Percentiles rank a stretch among this genome's conserved stretches.
Conservation (phyloP, 257 asterid species). For the Przewalskia tangutica region DNA sequence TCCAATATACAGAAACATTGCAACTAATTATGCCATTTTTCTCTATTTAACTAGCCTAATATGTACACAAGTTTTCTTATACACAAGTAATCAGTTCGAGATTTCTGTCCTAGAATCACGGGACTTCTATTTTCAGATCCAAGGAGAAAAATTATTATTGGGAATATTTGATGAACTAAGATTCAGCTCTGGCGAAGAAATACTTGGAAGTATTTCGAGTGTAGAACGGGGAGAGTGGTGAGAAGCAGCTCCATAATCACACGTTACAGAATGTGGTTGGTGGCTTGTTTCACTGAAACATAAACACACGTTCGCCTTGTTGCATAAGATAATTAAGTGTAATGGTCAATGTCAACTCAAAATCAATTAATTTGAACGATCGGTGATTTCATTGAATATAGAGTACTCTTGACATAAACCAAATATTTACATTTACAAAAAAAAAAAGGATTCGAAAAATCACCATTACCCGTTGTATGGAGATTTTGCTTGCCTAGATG, state of each 20-base stretch:
- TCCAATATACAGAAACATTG: background rate
- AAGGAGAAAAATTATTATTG: background rate
- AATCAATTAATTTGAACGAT: background rate
- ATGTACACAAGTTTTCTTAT: background rate
- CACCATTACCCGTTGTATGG: conserved; percentile 23
- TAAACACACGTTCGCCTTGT: background rate
- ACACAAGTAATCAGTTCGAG: conserved; percentile 2
- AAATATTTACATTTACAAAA: background rate
- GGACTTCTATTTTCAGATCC: conserved; percentile 1
- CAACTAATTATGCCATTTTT: background rate
- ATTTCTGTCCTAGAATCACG: conserved; percentile 21
- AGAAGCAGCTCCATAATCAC: conserved; percentile 21
- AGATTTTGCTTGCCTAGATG: conserved; percentile 26
- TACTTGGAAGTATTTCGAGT: conserved; percentile 32
- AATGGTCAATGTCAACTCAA: background rate
- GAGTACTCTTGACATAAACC: background rate
- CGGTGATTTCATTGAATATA: background rate
- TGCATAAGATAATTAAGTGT: background rate
- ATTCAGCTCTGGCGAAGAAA: conserved; percentile 29
- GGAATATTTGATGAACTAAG: conserved; percentile 16
- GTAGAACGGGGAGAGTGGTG: conserved; percentile 54
- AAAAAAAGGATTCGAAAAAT: background rate
- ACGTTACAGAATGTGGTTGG: conserved; percentile 21
- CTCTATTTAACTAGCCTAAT: background rate
- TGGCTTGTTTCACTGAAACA: conserved; percentile 28